A percentile compares a stretch with the other conserved stretches of the same genome.
Evolutionary conservation across 257 asterid genomes (phyloP).

Genomic region (Scutellaria minor): DNA sequence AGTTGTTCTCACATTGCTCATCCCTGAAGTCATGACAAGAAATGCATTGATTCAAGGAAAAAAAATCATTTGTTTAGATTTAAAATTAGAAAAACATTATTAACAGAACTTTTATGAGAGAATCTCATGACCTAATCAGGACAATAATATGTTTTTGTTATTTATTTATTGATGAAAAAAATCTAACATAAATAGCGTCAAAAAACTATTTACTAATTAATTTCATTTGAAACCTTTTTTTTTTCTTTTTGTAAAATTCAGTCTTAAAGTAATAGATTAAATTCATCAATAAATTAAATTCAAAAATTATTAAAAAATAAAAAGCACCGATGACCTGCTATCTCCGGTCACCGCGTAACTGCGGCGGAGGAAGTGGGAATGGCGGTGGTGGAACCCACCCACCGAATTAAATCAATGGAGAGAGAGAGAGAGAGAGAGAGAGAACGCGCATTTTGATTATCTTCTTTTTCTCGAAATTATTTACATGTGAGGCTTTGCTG

Average conservation of each 20-base stretch:
- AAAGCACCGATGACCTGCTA: too few species aligned
- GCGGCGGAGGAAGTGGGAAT: constrained; percentile 6
- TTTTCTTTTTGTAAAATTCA: too few species aligned
- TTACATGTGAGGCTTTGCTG: constrained; percentile 39
- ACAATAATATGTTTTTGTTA: too few species aligned
- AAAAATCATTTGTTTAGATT: not conserved
- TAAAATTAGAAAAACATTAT: not conserved
- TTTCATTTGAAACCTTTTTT: too few species aligned
- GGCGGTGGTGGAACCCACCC: constrained; percentile 45
- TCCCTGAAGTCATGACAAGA: not conserved
- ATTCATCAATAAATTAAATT: too few species aligned
- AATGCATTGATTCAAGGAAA: not conserved
- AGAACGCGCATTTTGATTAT: constrained; percentile 45
- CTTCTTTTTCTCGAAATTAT: not conserved
- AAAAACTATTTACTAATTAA: too few species aligned
- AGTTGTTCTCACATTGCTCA: not conserved
- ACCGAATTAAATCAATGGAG: constrained; percentile 33
- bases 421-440: constrained; percentile 30
- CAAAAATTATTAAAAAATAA: too few species aligned
- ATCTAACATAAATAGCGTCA: too few species aligned
- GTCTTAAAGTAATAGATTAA: too few species aligned
- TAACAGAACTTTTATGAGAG: too few species aligned
- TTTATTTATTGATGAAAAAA: too few species aligned
- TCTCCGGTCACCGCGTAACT: constrained; percentile 32
- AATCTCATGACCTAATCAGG: too few species aligned